phyloP scores from a whole-genome alignment of 2,329 filamentous ascomycete species.

The Penicillium sp. region DNA sequence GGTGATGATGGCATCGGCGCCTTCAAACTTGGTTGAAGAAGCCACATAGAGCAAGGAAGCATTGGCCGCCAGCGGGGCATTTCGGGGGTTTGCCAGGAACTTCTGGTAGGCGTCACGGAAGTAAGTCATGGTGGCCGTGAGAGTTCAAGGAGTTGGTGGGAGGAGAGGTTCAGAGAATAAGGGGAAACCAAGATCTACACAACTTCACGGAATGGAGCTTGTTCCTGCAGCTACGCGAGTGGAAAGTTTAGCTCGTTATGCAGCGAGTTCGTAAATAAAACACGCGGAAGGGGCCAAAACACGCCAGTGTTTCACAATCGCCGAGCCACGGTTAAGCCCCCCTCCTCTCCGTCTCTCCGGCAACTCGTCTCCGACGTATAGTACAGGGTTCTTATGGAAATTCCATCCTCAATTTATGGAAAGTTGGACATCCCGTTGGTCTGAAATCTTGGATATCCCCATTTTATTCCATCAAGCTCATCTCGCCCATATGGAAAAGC shows the following conservation, averaged over 20 bases:
- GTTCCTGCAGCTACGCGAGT: neutral
- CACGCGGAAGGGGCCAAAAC: slow-evolving; percentile 16
- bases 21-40: slow-evolving; percentile 68
- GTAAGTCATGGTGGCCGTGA: slow-evolving; percentile 32
- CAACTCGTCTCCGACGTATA: slow-evolving; percentile 13
- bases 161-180: neutral
- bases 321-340: slow-evolving; percentile 5
- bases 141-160: no score
- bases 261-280: slow-evolving; percentile 6
- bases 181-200: neutral
- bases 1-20: slow-evolving; percentile 71
- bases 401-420: neutral
- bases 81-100: slow-evolving; percentile 63
- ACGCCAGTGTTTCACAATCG: slow-evolving; percentile 24
- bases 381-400: neutral
- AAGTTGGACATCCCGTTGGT: neutral
- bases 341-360: slow-evolving; percentile 17
- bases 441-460: no score
- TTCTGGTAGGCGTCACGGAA: slow-evolving; percentile 57
- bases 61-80: slow-evolving; percentile 57
- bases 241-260: no score
- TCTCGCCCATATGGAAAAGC: no score
- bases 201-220: neutral
- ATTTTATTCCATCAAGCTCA: no score
- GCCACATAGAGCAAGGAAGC: slow-evolving; percentile 82